Percentiles rank a stretch among this genome's conserved stretches.
phyloP scores from a whole-genome alignment of 2,329 filamentous ascomycete species.

The Raffaelea albimanens region DNA sequence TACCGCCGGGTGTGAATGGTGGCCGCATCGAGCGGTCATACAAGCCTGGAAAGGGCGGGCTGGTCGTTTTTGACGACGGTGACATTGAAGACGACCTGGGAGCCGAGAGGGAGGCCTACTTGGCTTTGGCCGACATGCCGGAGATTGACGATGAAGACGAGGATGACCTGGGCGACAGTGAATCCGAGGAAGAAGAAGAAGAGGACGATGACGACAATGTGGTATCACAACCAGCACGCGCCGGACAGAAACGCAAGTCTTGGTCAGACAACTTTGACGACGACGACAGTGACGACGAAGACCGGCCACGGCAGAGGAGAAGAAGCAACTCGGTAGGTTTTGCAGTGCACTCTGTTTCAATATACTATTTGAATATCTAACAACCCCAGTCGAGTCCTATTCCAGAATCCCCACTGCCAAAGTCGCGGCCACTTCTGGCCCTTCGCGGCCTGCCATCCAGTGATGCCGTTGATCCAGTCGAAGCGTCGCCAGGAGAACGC shows the following conservation, averaged over 20 bases:
- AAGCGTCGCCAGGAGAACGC: constrained; percentile 47
- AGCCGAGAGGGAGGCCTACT: constrained; percentile 70
- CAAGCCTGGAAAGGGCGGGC: constrained; percentile 70
- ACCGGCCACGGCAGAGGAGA: constrained; percentile 68
- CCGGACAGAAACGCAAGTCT: constrained; percentile 55
- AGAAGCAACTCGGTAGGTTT: constrained; percentile 75
- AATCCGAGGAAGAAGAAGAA: constrained; percentile 43
- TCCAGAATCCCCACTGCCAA: constrained; percentile 53
- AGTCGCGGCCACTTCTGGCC: constrained; percentile 50
- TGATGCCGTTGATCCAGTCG: constrained; percentile 42
- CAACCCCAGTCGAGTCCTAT: constrained; percentile 53
- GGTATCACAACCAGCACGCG: neutral
- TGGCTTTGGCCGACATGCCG: constrained; percentile 82
- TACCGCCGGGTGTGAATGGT: constrained; percentile 57
- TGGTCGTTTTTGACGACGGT: constrained; percentile 92
- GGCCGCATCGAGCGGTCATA: constrained; percentile 66
- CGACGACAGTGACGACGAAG: constrained; percentile 62
- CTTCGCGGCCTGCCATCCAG: constrained; percentile 42
- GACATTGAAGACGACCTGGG: constrained; percentile 80
- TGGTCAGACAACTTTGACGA: constrained; percentile 66
- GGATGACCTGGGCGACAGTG: constrained; percentile 49
- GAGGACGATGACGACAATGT: constrained; percentile 52
- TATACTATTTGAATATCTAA: constrained; percentile 4
- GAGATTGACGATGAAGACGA: constrained; percentile 65
- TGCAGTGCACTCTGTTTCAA: neutral